Evolutionary conservation across 768 basidiomycete species (phyloP).

Genomic region (Roridomyces roridus): DNA sequence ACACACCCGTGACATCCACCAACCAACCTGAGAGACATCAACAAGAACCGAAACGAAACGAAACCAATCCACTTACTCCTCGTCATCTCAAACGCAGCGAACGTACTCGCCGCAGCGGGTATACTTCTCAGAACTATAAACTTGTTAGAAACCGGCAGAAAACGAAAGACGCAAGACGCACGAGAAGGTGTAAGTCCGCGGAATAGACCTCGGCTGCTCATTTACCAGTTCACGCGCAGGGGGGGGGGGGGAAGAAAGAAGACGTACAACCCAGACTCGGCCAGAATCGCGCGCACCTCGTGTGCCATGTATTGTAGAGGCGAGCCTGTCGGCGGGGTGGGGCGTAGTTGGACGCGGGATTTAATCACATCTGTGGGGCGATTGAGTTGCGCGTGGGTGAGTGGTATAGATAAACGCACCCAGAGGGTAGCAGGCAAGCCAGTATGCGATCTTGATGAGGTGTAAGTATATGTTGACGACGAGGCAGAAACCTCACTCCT

Average conservation of each 20-base stretch:
- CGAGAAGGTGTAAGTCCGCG: slow-evolving; percentile 79
- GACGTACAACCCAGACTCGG: slow-evolving; percentile 76
- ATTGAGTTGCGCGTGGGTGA: no score
- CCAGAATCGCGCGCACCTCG: slow-evolving; percentile 71
- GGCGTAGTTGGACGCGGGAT: slow-evolving; percentile 84
- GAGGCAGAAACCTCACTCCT: slow-evolving; percentile 65
- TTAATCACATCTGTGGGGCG: slow-evolving; percentile 79
- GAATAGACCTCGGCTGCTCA: slow-evolving; percentile 71
- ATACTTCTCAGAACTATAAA: slow-evolving; percentile 55
- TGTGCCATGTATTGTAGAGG: slow-evolving; percentile 77
- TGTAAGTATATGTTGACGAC: slow-evolving; percentile 7
- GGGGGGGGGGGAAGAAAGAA: not conserved
- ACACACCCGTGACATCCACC: slow-evolving; percentile 41
- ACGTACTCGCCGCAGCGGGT: slow-evolving; percentile 90
- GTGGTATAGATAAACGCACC: slow-evolving; percentile 44
- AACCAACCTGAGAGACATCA: no score
- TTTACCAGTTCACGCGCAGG: no score
- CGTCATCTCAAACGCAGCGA: slow-evolving; percentile 87
- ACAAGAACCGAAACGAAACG: not conserved
- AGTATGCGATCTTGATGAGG: slow-evolving; percentile 74
- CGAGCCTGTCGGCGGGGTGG: slow-evolving; percentile 73
- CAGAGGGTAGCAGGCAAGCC: slow-evolving; percentile 92
- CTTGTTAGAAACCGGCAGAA: slow-evolving; percentile 51
- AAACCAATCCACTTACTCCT: slow-evolving; percentile 53
- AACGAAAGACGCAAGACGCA: slow-evolving; percentile 40